phyloP scores from a whole-genome alignment of 805 yeast species.

The Wickerhamiella galacta region DNA sequence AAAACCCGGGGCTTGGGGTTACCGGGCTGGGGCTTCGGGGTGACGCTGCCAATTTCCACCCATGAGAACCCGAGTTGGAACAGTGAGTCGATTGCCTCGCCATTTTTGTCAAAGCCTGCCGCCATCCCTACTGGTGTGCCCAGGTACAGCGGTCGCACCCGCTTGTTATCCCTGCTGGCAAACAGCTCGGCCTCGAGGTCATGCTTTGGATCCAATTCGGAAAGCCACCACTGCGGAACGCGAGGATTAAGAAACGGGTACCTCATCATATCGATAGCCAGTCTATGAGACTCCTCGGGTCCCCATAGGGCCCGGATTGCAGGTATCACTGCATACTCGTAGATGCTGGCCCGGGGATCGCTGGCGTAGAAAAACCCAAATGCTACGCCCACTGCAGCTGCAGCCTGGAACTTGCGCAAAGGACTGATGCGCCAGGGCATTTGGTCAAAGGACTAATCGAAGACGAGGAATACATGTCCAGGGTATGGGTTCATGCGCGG shows the following conservation, averaged over 20 bases:
- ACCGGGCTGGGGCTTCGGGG: constrained; percentile 88
- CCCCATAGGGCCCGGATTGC: constrained; percentile 47
- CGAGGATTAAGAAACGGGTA: constrained; percentile 21
- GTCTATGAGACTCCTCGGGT: constrained; percentile 73
- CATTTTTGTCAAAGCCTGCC: constrained; percentile 91
- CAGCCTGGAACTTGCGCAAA: constrained; percentile 10
- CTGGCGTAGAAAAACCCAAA: constrained; percentile 36
- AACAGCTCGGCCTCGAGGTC: constrained; percentile 18
- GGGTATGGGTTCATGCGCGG: background rate
- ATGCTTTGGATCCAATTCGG: constrained; percentile 17
- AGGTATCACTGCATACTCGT: constrained; percentile 72
- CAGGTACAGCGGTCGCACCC: constrained; percentile 25
- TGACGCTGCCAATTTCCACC: constrained; percentile 84
- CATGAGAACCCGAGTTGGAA: constrained; percentile 69
- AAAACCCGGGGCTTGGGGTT: constrained; percentile 88
- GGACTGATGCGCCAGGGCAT: background rate
- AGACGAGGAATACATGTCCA: background rate
- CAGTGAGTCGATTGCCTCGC: constrained; percentile 72
- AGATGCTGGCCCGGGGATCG: constrained; percentile 70
- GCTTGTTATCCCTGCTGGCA: constrained; percentile 12
- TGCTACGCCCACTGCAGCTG: constrained; percentile 11
- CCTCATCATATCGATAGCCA: constrained; percentile 57
- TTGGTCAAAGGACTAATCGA: background rate
- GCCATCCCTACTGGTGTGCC: constrained; percentile 80
- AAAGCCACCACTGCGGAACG: constrained; percentile 17